Evolutionary conservation across 371 early-diverging fungal genomes (phyloP).

Genomic region (Gilbertella persicaria): DNA sequence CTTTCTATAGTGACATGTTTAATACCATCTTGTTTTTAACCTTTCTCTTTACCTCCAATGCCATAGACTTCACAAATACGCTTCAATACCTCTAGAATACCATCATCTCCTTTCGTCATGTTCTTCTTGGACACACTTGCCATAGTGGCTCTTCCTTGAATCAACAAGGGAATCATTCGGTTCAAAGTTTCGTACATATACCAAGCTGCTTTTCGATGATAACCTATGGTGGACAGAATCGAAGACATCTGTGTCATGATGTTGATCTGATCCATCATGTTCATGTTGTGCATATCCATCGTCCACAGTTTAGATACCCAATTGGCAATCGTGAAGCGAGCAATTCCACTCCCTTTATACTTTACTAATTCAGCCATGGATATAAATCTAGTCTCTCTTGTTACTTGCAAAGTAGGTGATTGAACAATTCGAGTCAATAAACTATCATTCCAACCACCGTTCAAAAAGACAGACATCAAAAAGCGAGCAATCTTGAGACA

Average conservation of each 20-base stretch:
- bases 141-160: constrained; percentile 46
- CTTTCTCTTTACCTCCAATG: constrained; percentile 45
- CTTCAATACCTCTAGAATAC: constrained; percentile 69
- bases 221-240: constrained; percentile 65
- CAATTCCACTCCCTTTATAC: constrained; percentile 25
- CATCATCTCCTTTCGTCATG: constrained; percentile 37
- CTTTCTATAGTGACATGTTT: constrained; percentile 12
- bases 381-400: constrained; percentile 7
- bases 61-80: constrained; percentile 72
- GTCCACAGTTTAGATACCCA: constrained; percentile 65
- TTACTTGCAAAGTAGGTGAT: background rate
- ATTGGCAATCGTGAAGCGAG: constrained; percentile 58
- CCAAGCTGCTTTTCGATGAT: constrained; percentile 77
- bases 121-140: constrained; percentile 27
- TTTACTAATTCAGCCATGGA: constrained; percentile 12
- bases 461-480: constrained; percentile 32
- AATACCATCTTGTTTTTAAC: background rate
- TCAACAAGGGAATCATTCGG: constrained; percentile 62
- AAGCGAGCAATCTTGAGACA: constrained; percentile 50
- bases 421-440: constrained; percentile 19
- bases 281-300: constrained; percentile 55
- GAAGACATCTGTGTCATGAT: constrained; percentile 67
- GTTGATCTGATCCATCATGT: constrained; percentile 66
- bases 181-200: constrained; percentile 70
- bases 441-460: constrained; percentile 40